Base-by-base conservation (phyloP, 805 yeast species). In the Yamadazyma akitaensis region DNA sequence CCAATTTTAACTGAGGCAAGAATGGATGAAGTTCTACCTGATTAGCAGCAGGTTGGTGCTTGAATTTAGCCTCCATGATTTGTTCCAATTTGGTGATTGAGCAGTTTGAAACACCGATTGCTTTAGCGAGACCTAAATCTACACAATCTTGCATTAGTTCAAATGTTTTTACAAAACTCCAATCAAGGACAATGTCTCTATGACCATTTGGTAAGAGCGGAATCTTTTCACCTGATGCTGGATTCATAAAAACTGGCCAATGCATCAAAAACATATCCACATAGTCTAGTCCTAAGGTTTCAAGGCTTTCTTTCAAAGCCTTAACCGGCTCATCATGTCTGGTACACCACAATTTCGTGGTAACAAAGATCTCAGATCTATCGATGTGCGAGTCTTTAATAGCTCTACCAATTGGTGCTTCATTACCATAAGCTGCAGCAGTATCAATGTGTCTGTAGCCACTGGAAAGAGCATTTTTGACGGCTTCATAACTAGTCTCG, bases 181-280 rank as follows among this genome's bases (percentile, higher is more conserved):
- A 38, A 17, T 59, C 70, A 41, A 54, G 64, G 6, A 50, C n/a
- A 28, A 63, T 41, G 9, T 63, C 56, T 0, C 75, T 78, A 26
- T 65, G 49, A 3, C 55, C 56, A 46, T 69, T 38, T n/a, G 41
- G 41, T 71, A 37, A 47, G 53, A 33, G 12, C 37, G 88, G 37
- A 85, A 88, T 34, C 39, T 26, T 37, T 26, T 39, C 13, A 90
- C 32, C 88, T 89, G 61, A 74, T 85, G 61, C 89, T 90, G 75
- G 95, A 82, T 84, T 68, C 82, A 85, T 16, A 96, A 85, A 64
- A 87, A 77, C 46, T 57, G 96, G 96, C 81, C 88, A 88, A 65
- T 88, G 96, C 61, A 88, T 86, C 68, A 85, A 84, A 70, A 80
- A 86, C 56, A 88, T 67, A 67, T 88, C 96, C 50, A 89, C 54